Evolutionary conservation across 208 protist species (phyloP), one percentile per base, ranked within the genome.

Genomic region (Trypanosoma grayi): DNA sequence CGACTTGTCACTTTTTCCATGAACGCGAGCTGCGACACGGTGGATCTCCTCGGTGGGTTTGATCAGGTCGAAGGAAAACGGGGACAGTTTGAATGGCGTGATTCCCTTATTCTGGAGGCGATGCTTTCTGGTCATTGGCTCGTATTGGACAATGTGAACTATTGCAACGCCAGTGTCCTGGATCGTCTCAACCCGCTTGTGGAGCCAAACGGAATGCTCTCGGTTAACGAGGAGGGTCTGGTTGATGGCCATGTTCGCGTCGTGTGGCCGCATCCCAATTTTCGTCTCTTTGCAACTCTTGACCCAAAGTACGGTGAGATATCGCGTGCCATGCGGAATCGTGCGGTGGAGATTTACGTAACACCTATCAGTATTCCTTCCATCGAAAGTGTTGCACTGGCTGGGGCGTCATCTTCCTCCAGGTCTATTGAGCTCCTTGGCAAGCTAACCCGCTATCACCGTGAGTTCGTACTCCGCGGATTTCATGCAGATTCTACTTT

Each of bases 111-210:
- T 20, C 74, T 99, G 22, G 75, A 96, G 60, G 96, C 97, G 6
- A 86, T 99, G 74, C 54, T 93, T 66, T 59, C 73, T 27, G 99
- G 99, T 13, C 58, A 98, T 68, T 99, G 99, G 99, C 78, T 99
- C 9, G 77, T 99, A 0, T 83, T 99, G 27, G 98, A 99, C 73
- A 99, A 99, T 76, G 98, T 96, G 13, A 99, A 99, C 82, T 98
- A 99, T 47, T 99, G 98, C 81, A 94, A 90, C 34, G 87, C 98
- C 6, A 98, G 99, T 22, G 98, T 99, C 25, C 83, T 99, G 3
- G 99, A 99, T 73, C 85, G 99, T 10, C 86, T 99, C 14, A 99
- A 99, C 79, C 92, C 98, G n/a, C 84, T 99, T 11, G 87, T 99
- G 0, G 99, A 99, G 80, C 94, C 94, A 16, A 87, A 94, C 59